Base-by-base conservation (phyloP, 192 early-diverging fungal genomes). In the Gryganskiella cystojenkinii region DNA sequence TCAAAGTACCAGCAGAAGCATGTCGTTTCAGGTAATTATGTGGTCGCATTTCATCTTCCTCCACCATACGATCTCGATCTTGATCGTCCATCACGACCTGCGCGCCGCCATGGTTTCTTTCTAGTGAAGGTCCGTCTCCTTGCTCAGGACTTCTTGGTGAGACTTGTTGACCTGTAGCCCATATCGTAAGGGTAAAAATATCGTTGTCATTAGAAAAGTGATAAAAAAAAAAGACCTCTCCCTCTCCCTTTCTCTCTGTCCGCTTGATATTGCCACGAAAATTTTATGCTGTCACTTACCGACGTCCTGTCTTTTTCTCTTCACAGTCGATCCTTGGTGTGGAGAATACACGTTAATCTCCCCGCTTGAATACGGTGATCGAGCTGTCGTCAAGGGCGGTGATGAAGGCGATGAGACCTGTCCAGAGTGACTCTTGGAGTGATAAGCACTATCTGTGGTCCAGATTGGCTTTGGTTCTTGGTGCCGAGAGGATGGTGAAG, bases 1-100 rank as follows among this genome's bases (percentile, higher is more conserved):
- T 20, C 22, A 78, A 31, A 4, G 65, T 78, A 9, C 74, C 74
- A 10, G 74, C 68, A n/a, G 74, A 78, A 2, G 67, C 74, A 53
- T 63, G 61, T 4, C 74, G 74, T 42, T 78, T 78, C n/a, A 78
- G 56, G 3, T 60, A 31, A 9, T 24, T 30, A 3, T 44, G 66
- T 6, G 68, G 52, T 24, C 66, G 24, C 13, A 35, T 44, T 8
- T 78, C 74, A 6, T 78, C 74, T 35, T 78, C 66, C 56, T 63
- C 49, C 14, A 69, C 61, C 61, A 68, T 65, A 28, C 40, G 5
- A 6, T 43, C 50, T 0, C 44, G 47, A n/a, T 14, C n/a, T 35
- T 4, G 19, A 30, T 25, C 22, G n/a, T 19, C 67, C 58, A n/a
- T 44, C 27, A 17, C 45, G 15, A 17, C 30, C 42, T 30, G 19